A percentile compares a stretch with the other conserved stretches of the same genome.
phyloP scores from a whole-genome alignment of 805 yeast species.

The Suhomyces prunicola region DNA sequence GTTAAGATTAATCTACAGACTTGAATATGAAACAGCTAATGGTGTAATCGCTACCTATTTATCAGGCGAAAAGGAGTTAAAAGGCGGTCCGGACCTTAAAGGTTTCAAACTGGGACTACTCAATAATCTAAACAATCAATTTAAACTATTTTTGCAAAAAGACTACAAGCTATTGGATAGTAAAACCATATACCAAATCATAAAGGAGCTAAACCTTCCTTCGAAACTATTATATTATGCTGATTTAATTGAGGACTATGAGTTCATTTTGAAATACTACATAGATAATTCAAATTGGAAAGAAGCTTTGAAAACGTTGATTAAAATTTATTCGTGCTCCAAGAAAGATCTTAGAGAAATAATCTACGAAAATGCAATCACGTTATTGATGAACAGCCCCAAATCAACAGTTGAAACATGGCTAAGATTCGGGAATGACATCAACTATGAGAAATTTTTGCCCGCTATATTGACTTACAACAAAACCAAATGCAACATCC shows the following conservation, averaged over 20 bases:
- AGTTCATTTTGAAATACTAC: constrained; percentile 67
- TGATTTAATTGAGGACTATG: constrained; percentile 61
- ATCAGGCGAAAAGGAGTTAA: not conserved
- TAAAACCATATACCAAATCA: constrained; percentile 67
- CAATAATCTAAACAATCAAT: constrained; percentile 9
- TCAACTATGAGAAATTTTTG: constrained; percentile 63
- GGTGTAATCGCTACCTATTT: too few relatives aligned
- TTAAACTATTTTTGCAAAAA: constrained; percentile 49
- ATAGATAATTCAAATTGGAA: constrained; percentile 69
- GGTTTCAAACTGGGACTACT: not conserved
- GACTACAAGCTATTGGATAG: constrained; percentile 55
- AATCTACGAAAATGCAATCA: constrained; percentile 67
- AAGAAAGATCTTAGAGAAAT: constrained; percentile 20
- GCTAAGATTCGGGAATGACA: constrained; percentile 49
- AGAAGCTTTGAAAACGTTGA: constrained; percentile 58
- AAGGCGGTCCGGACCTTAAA: not conserved
- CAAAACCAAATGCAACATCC: constrained; percentile 38
- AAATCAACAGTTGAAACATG: constrained; percentile 71
- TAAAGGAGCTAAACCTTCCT: constrained; percentile 62
- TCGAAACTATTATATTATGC: constrained; percentile 68
- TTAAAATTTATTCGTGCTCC: constrained; percentile 42
- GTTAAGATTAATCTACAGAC: constrained; percentile 43
- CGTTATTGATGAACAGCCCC: constrained; percentile 66
- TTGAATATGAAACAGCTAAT: constrained; percentile 31
- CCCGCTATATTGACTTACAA: constrained; percentile 76